Base-by-base conservation (phyloP, 1,284 basidiomycete genomes). In the Trametes versicolor region DNA sequence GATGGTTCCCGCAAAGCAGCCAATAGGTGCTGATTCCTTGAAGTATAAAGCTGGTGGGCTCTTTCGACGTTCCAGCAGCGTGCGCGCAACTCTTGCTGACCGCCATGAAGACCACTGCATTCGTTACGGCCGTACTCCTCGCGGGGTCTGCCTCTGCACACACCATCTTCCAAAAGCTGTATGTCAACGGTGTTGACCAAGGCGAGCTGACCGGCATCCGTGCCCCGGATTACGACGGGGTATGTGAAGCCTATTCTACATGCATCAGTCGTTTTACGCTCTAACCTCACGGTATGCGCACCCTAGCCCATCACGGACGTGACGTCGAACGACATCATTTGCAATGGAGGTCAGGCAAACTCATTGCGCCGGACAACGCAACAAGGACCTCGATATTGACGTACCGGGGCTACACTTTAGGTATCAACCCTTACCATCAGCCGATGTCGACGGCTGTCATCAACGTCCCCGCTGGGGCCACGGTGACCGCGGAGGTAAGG, bases 351-450 rank as follows among this genome's bases (percentile, higher is more conserved):
- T 63, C 5, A 39, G 60, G 25, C 41, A 36, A 19, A 21, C n/a
- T 19, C 13, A 37, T 34, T 36, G 15, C 10, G 4, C 25, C 15
- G 19, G 45, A 1, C 21, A 5, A 48, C 23, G 19, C 41, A n/a
- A 43, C 41, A 7, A 43, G 41, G 19, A 9, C 15, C 12, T 21
- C 27, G 19, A 15, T 25, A 13, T 21, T 64, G 29, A 60, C 58
- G 5, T 32, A 4, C 25, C n/a, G 25, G 15, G 29, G 27, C 19
- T 32, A 10, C 6, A 13, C 2, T 12, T 2, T 32, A 66, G 65
- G 86, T 27, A 85, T 87, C 70, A 87, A 87, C 72, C 84, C 85
- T 0, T 87, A 84, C 74, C 81, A 86, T 74, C 76, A 82, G 71
- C 83, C 84, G 5, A 72, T 90, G 62, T 80, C 86, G 47, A 73